Percentiles rank a stretch among this genome's conserved stretches.
Evolutionary conservation across 1,284 basidiomycete genomes (phyloP).

Genomic region (Paramarasmius palmivorus): DNA sequence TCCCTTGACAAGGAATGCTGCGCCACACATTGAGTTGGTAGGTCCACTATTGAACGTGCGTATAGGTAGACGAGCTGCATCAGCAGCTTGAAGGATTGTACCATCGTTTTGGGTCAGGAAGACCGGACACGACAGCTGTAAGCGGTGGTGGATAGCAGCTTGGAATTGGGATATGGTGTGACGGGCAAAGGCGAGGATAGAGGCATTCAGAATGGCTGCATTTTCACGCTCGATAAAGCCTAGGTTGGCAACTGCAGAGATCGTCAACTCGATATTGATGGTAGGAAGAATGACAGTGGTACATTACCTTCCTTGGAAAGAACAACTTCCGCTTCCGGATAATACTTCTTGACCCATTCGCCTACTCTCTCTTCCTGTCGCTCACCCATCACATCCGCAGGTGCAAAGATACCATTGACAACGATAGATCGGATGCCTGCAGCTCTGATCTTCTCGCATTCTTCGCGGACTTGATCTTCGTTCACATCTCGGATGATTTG

Average conservation of each 20-base stretch:
- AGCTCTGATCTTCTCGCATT: constrained; percentile 35
- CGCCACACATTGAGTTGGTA: constrained; percentile 68
- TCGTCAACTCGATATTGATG: background rate
- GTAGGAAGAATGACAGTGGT: background rate
- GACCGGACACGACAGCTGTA: constrained; percentile 53
- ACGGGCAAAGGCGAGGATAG: constrained; percentile 55
- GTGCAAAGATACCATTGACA: constrained; percentile 51
- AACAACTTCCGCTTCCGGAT: constrained; percentile 37
- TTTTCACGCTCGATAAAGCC: constrained; percentile 65
- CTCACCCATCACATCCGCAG: constrained; percentile 39
- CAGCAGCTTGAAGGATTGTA: constrained; percentile 49
- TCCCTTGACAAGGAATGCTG: constrained; percentile 47
- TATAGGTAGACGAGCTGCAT: constrained; percentile 58
- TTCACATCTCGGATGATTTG: constrained; percentile 41
- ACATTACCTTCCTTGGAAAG: constrained; percentile 29
- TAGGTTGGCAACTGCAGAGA: constrained; percentile 43
- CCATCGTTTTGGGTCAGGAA: constrained; percentile 66
- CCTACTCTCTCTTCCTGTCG: constrained; percentile 48
- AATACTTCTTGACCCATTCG: constrained; percentile 41
- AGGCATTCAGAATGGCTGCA: constrained; percentile 62
- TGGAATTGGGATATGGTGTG: constrained; percentile 54
- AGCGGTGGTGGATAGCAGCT: constrained; percentile 39
- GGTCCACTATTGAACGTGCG: constrained; percentile 64
- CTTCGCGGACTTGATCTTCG: constrained; percentile 40
- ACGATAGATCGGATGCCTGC: constrained; percentile 45